phyloP scores from a whole-genome alignment of 495 filamentous ascomycete species.

The Penicillium salamii region DNA sequence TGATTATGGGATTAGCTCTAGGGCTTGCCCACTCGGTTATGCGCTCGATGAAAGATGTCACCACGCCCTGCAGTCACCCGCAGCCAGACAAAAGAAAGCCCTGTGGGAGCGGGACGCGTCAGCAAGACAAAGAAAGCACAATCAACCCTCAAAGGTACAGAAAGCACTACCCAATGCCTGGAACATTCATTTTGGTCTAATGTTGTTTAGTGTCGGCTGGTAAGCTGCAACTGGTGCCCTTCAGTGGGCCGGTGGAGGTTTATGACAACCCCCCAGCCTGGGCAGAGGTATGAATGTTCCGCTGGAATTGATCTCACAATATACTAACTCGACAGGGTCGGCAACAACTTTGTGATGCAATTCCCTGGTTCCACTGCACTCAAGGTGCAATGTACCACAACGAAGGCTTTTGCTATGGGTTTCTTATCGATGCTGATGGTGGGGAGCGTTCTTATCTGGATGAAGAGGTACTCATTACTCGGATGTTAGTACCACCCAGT shows the following conservation, averaged over 20 bases:
- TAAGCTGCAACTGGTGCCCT: background rate
- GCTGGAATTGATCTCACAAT: background rate
- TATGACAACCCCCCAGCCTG: slow-evolving; percentile 51
- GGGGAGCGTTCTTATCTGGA: slow-evolving; percentile 57
- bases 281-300: slow-evolving; percentile 42
- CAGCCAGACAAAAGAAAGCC: background rate
- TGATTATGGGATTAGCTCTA: too few relatives aligned
- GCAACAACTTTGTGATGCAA: slow-evolving; percentile 61
- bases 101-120: background rate
- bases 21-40: too few relatives aligned
- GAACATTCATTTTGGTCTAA: background rate
- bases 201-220: background rate
- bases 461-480: slow-evolving; percentile 63
- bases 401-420: slow-evolving; percentile 48
- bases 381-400: slow-evolving; percentile 59
- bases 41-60: background rate
- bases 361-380: slow-evolving; percentile 62
- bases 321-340: slow-evolving; percentile 38
- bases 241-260: slow-evolving; percentile 5
- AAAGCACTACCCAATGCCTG: too few relatives aligned
- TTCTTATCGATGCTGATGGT: slow-evolving; percentile 59
- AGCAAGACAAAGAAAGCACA: background rate
- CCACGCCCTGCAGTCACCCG: background rate
- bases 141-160: background rate
- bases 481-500: slow-evolving; percentile 43